Base-by-base conservation (phyloP, 306 rosid genomes). In the Quercus robur region DNA sequence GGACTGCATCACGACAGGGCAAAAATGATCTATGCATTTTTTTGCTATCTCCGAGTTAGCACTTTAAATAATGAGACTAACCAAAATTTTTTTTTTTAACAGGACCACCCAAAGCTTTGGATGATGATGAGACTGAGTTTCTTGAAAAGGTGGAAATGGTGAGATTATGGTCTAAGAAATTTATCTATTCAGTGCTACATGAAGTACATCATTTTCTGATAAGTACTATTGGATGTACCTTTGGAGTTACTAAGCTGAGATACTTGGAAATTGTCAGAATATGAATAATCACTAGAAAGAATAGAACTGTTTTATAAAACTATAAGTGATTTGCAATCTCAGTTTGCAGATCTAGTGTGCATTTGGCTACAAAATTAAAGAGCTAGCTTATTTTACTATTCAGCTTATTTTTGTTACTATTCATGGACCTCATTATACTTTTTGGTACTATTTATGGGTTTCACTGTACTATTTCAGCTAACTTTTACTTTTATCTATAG, bases 51-150 rank as follows among this genome's bases (percentile, higher is more conserved):
- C 28, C 5, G 14, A 67, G 28, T 30, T 64, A 55, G 21, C 10
- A 26, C 41, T 31, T 67, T 6, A 67, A 33, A 9, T 14, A 19
- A 31, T 19, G 26, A 79, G 56, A 72, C 49, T 80, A n/a, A n/a
- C 33, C 56, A 58, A 23, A 18, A 33, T 15, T 7, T 70, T 63
- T 46, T 76, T 46, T 76, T 76, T 67, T 83, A 70, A 49, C 83
- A 94, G 97, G 99, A 78, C 99, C 99, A 11, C 98, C 99, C 57
- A 95, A 95, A 89, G 95, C 99, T 82, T 85, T 95, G 87, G 99
- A 95, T 2, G 97, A 93, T 25, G 99, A 95, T 5, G 99, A 93
- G 92, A 88, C 97, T 0, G 97, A 94, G 78, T 94, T 94, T 84
- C 97, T 95, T 77, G 98, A 95, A 15, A 90, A 77, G 19, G 83